Percentiles rank a stretch among this genome's conserved stretches.
Conservation (phyloP, 2,329 filamentous ascomycete genomes). For the Falciphora oryzae region DNA sequence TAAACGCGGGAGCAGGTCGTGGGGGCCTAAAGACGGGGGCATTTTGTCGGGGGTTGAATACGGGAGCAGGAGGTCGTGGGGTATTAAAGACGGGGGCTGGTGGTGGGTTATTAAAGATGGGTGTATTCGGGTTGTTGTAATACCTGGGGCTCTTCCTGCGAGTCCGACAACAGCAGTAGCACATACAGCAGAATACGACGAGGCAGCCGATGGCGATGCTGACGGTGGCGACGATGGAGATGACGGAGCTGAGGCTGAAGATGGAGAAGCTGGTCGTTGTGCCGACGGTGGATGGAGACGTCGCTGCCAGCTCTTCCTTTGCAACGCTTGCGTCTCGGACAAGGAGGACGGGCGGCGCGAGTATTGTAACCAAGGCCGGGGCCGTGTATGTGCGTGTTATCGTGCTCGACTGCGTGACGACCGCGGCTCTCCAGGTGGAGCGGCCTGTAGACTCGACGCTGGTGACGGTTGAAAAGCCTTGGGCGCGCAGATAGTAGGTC, state of each 20-base stretch:
- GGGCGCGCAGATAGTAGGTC: background rate
- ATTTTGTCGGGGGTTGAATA: too few relatives aligned
- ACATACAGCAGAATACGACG: background rate
- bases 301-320: too few relatives aligned
- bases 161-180: background rate
- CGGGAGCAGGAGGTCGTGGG: too few relatives aligned
- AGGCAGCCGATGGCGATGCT: background rate
- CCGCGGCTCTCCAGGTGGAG: background rate
- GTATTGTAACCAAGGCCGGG: too few relatives aligned
- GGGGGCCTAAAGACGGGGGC: too few relatives aligned
- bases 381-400: too few relatives aligned
- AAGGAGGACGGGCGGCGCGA: background rate
- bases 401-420: background rate
- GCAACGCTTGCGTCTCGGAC: background rate
- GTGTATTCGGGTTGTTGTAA: too few relatives aligned
- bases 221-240: background rate
- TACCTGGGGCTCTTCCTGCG: too few relatives aligned
- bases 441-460: background rate
- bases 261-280: background rate
- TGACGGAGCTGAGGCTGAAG: background rate
- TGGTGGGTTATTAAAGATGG: too few relatives aligned
- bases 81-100: too few relatives aligned
- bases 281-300: background rate
- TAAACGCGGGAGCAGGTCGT: background rate
- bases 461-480: too few relatives aligned